Percentiles rank a stretch among this genome's conserved stretches.
Conservation (phyloP, 2,329 filamentous ascomycete species). For the Ceratocystis albifundus region DNA sequence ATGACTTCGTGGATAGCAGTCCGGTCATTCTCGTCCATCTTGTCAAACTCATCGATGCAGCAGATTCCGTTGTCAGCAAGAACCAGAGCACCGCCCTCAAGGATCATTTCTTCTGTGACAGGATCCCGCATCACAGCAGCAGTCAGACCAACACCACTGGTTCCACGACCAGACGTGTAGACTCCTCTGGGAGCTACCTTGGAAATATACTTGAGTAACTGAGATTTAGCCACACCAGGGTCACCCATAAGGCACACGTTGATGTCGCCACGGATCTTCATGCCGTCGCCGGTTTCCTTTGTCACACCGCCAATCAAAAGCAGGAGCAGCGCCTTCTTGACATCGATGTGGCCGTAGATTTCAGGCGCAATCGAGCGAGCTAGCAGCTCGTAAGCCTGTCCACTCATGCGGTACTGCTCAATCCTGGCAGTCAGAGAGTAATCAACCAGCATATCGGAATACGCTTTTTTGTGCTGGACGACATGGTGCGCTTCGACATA, state of each 20-base stretch:
- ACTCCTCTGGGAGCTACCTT: slow-evolving; percentile 92
- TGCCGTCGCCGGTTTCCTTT: slow-evolving; percentile 94
- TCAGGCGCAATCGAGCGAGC: slow-evolving; percentile 94
- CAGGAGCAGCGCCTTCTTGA: slow-evolving; percentile 94
- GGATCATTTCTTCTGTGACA: slow-evolving; percentile 73
- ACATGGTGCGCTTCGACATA: slow-evolving; percentile 92
- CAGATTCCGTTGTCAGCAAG: slow-evolving; percentile 75
- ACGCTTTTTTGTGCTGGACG: slow-evolving; percentile 94
- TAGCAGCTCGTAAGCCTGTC: slow-evolving; percentile 90
- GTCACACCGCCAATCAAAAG: slow-evolving; percentile 91
- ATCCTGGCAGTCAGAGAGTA: slow-evolving; percentile 70
- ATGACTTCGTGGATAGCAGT: slow-evolving; percentile 81
- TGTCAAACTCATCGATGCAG: slow-evolving; percentile 81
- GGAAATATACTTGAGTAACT: slow-evolving; percentile 94
- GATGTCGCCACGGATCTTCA: slow-evolving; percentile 98
- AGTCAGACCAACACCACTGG: slow-evolving; percentile 70
- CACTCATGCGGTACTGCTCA: slow-evolving; percentile 69
- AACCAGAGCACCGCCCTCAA: slow-evolving; percentile 69
- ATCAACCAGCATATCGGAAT: slow-evolving; percentile 82
- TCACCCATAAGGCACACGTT: slow-evolving; percentile 99
- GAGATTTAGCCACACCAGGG: slow-evolving; percentile 97
- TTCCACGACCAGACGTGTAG: slow-evolving; percentile 70
- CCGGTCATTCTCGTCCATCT: slow-evolving; percentile 75
- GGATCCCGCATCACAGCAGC: slow-evolving; percentile 76
- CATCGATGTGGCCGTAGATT: slow-evolving; percentile 91